These are phyloP conservation scores for Isatis lusitanica DNA, from an alignment of 441 rosid genomes.

Conservation along the genomic window DNA sequence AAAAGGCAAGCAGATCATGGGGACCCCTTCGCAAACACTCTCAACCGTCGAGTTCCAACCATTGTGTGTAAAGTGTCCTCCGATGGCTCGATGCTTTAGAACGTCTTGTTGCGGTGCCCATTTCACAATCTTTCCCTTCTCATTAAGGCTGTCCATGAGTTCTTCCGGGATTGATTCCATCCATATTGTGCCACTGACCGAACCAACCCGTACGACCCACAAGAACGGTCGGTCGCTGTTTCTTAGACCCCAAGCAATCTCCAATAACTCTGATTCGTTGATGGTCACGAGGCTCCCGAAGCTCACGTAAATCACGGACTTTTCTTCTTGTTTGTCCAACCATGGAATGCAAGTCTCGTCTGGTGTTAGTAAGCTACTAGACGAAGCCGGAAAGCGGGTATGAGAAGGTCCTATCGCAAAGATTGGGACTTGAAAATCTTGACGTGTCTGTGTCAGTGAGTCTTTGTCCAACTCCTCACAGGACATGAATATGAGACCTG, in stretches of 20 bases:
- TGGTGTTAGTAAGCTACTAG: conserved; percentile 37
- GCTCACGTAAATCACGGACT: conserved; percentile 53
- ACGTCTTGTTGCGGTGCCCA: conserved; percentile 65
- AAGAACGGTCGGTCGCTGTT: conserved; percentile 49
- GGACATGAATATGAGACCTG: conserved; percentile 32
- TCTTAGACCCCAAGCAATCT: conserved; percentile 57
- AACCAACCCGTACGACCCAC: conserved; percentile 55
- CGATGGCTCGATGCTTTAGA: conserved; percentile 45
- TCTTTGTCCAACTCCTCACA: conserved; percentile 37
- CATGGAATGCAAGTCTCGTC: conserved; percentile 50
- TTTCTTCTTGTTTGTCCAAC: conserved; percentile 48
- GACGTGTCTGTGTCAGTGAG: neutral
- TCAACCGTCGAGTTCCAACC: conserved; percentile 71
- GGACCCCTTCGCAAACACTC: conserved; percentile 57
- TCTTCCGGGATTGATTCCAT: conserved; percentile 38
- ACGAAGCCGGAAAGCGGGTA: neutral
- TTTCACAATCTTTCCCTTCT: conserved; percentile 47
- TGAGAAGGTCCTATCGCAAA: conserved; percentile 26
- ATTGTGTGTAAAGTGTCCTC: conserved; percentile 61
- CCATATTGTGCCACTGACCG: conserved; percentile 33
- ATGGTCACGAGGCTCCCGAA: conserved; percentile 50
- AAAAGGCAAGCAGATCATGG: conserved; percentile 59
- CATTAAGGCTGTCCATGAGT: conserved; percentile 33
- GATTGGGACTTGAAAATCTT: conserved; percentile 8
- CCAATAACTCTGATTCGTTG: conserved; percentile 36